Base-by-base conservation (phyloP, 441 rosid species). In the Dalechampia spathulata region DNA sequence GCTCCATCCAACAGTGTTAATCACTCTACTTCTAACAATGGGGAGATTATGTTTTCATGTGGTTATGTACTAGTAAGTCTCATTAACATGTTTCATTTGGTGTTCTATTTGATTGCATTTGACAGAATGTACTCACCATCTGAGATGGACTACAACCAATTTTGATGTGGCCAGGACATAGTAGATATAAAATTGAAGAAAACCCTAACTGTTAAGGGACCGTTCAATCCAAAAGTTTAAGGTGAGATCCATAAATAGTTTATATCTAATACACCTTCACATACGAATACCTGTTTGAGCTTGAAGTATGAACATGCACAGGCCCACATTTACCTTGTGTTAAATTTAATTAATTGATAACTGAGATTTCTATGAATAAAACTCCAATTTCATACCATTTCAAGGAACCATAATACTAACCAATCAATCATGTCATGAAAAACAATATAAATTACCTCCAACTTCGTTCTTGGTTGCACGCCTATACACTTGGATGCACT, bases 401-500 rank as follows among this genome's bases (percentile, higher is more conserved):
- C 2, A 9, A 13, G 1, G 16, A 16, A n/a, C 26, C 7, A 49
- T 7, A 49, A 2, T 26, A 49, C 14, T 10, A 8, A 20, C 27
- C 2, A 20, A 32, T 21, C 5, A 15, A 57, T 10, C 8, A 34
- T 8, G 11, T 1, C 26, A 39, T 11, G 14, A 25, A 37, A 54
- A 40, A 40, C 7, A 19, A 60, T 28, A 49, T 42, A 22, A 22
- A 23, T 67, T 69, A 86, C 99, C 93, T 81, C 87, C 6, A 59
- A 15, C 52, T 80, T 78, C 23, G 57, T 62, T 65, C 57, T 81
- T 43, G 73, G 68, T 57, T 81, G 65, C 60, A 74, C 73, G 47
- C 73, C 92, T 6, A 89, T 73, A 58, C 99, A 89, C 75, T 85
- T 83, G 59, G 99, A 90, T 68, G 77, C 99, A 57, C 97, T 93